Evolutionary conservation across 305 asterid genomes (phyloP).

Genomic region (Fraxinus albicans): DNA sequence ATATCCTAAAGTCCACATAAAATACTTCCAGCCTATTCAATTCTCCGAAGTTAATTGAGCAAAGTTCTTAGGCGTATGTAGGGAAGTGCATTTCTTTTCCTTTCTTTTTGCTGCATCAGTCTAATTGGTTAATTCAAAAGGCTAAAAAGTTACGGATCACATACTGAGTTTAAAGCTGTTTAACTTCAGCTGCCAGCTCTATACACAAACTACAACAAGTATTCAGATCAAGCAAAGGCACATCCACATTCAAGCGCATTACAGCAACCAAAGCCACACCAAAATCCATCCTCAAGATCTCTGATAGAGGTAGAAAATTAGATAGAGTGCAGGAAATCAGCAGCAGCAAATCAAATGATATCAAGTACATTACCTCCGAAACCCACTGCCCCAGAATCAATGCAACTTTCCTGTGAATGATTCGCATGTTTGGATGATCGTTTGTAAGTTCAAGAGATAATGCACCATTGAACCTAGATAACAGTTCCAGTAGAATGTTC

Average conservation of each 20-base stretch:
- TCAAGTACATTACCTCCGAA: slow-evolving; percentile 67
- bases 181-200: slow-evolving; percentile 16
- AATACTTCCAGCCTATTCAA: not conserved
- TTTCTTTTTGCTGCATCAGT: slow-evolving; percentile 1
- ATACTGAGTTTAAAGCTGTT: slow-evolving; percentile 11
- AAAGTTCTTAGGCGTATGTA: not conserved
- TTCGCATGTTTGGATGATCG: slow-evolving; percentile 85
- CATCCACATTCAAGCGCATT: slow-evolving; percentile 12
- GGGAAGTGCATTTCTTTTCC: slow-evolving; percentile 1
- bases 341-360: slow-evolving; percentile 5
- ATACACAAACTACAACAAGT: slow-evolving; percentile 9
- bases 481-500: slow-evolving; percentile 21
- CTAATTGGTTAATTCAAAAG: not conserved
- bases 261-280: slow-evolving; percentile 12
- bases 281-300: not conserved
- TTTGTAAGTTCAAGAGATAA: slow-evolving; percentile 79
- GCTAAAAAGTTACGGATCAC: not conserved
- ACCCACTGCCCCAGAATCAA: slow-evolving; percentile 98
- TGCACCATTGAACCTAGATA: slow-evolving; percentile 89
- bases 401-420: slow-evolving; percentile 94
- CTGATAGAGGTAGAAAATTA: not conserved
- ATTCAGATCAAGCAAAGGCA: slow-evolving; percentile 19
- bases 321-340: slow-evolving; percentile 10
- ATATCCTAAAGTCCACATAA: not conserved
- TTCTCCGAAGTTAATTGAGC: not conserved